Base-by-base conservation (phyloP, 306 rosid species). In the Vachellia collinsii region DNA sequence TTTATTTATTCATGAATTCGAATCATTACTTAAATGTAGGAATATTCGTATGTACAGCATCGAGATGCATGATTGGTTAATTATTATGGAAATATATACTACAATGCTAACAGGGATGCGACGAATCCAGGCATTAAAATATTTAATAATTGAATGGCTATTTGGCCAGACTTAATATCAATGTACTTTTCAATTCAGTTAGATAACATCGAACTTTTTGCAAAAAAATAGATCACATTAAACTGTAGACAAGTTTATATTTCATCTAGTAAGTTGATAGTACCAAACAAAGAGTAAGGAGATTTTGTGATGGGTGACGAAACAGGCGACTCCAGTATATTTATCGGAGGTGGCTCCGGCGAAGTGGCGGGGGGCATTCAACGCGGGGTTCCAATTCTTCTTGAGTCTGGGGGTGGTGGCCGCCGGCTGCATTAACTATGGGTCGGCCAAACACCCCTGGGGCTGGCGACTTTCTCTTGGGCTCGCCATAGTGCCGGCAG, bases 391-490 rank as follows among this genome's bases (percentile, higher is more conserved):
- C 56, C 74, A 70, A 7, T 87, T 89, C 79, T 91, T 82, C 61
- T 56, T 91, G 16, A 85, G 86, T 43, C 23, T 89, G 4, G 97
- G 94, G 1, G 88, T 89, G 67, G 14, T 87, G n/a, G 38, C 75
- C 3, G 79, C 91, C 63, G 85, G 79, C 25, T 80, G 86, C 81
- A 81, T 90, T 34, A 88, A 92, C 81, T 88, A 9, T 1, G 88
- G 25, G 44, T 72, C 87, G 0, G 81, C 90, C 5, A 85, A 88
- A 67, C 89, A 65, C 78, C 13, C 54, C 17, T 77, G 81, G 83
- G 92, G 94, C 0, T 90, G 92, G 94, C 87, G 91, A 7, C 50
- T 92, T 54, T 85, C 90, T 2, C 88, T 92, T 3, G 94, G 91
- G 74, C 81, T 89, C 0, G 94, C 91, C 36, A 17, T 82, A 1